Conservation (phyloP, 2,329 filamentous ascomycete genomes). For the Cytospora paraplurivora region DNA sequence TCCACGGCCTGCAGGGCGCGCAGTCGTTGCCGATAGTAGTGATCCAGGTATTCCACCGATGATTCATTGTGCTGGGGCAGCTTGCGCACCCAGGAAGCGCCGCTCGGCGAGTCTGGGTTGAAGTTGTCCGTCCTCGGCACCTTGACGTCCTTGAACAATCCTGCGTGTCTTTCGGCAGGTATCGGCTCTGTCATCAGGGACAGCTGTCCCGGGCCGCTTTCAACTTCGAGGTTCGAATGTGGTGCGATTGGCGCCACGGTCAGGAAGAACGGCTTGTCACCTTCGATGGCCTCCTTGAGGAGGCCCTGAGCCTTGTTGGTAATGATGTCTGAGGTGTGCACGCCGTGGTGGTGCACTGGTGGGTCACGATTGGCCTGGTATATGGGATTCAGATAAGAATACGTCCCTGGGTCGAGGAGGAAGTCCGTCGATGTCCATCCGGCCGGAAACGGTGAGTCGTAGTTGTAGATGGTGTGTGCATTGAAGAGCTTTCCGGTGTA, state of each 20-base stretch:
- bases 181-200: slow-evolving; percentile 50
- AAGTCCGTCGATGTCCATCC: slow-evolving; percentile 61
- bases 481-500: slow-evolving; percentile 61
- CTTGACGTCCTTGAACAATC: slow-evolving; percentile 60
- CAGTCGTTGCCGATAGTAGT: slow-evolving; percentile 54
- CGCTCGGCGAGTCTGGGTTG: slow-evolving; percentile 57
- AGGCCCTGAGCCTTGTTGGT: slow-evolving; percentile 54
- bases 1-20: slow-evolving; percentile 57
- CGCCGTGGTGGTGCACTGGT: slow-evolving; percentile 56
- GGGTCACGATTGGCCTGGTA: slow-evolving; percentile 60
- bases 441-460: slow-evolving; percentile 51
- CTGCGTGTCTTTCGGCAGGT: slow-evolving; percentile 58
- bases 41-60: slow-evolving; percentile 49
- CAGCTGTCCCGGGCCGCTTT: slow-evolving; percentile 56
- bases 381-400: slow-evolving; percentile 66
- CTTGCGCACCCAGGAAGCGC: slow-evolving; percentile 48
- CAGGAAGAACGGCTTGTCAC: slow-evolving; percentile 59
- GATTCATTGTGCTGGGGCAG: slow-evolving; percentile 41
- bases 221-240: slow-evolving; percentile 52
- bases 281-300: slow-evolving; percentile 53
- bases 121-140: slow-evolving; percentile 68
- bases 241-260: slow-evolving; percentile 61
- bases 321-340: slow-evolving; percentile 58
- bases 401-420: slow-evolving; percentile 67
- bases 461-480: slow-evolving; percentile 50